Conservation (phyloP, 2,329 filamentous ascomycete species). For the Aspergillus hortae region DNA sequence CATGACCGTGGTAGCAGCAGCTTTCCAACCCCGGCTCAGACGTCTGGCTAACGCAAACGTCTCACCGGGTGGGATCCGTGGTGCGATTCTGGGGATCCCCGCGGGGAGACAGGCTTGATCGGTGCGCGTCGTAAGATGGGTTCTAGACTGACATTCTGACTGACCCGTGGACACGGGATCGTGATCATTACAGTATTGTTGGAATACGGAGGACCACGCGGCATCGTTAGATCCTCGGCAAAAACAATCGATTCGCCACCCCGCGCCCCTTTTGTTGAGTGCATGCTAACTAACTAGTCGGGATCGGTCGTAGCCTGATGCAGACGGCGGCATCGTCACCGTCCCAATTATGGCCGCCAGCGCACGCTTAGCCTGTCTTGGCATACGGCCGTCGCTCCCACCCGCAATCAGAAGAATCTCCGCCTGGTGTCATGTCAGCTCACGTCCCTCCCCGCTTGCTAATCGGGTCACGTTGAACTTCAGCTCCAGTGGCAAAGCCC, state of each 20-base stretch:
- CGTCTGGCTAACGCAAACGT: background rate
- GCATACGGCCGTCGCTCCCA: too few species aligned
- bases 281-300: too few species aligned
- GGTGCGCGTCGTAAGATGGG: background rate
- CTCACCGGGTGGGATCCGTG: background rate
- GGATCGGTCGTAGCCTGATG: too few species aligned
- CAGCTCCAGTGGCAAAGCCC: background rate
- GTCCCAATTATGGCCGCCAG: too few species aligned
- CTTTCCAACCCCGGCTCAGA: background rate
- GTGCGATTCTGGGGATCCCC: slow-evolving; percentile 1
- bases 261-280: too few species aligned
- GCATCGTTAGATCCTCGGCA: background rate
- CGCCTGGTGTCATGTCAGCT: too few species aligned
- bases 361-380: too few species aligned
- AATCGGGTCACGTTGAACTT: too few species aligned
- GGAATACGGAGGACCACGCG: background rate
- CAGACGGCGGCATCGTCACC: too few species aligned
- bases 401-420: too few species aligned
- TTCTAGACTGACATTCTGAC: background rate
- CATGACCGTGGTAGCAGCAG: background rate
- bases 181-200: background rate
- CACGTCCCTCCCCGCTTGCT: too few species aligned
- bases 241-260: background rate
- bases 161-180: background rate
- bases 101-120: background rate